These are phyloP conservation scores for Umbelopsis vinacea DNA, from an alignment of 192 early-diverging fungal genomes.

Conservation along the genomic window DNA sequence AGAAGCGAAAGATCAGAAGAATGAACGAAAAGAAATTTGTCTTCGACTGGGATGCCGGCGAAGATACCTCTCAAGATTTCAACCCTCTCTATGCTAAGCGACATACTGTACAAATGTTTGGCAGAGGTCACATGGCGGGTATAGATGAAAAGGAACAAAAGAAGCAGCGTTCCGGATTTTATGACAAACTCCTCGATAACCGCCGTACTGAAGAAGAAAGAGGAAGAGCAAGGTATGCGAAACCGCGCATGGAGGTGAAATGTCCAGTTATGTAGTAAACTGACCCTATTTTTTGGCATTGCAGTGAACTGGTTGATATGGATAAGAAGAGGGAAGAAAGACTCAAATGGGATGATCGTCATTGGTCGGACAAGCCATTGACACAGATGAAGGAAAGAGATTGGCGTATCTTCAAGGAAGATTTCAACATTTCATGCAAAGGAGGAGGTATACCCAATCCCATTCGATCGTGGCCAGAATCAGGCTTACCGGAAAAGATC, in stretches of 20 bases:
- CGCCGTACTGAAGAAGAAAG: conserved; percentile 61
- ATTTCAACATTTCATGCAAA: conserved; percentile 94
- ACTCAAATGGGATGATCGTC: conserved; percentile 84
- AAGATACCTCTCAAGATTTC: conserved; percentile 94
- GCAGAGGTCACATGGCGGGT: conserved; percentile 85
- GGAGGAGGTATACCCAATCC: conserved; percentile 91
- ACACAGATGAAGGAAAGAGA: conserved; percentile 94
- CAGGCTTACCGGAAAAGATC: conserved; percentile 68
- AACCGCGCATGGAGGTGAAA: too few relatives aligned
- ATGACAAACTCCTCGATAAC: conserved; percentile 65
- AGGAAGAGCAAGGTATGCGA: conserved; percentile 52
- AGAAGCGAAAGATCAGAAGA: conserved; percentile 74
- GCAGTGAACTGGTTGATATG: conserved; percentile 60
- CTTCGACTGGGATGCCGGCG: conserved; percentile 96
- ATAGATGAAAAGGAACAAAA: conserved; percentile 82
- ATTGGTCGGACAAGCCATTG: conserved; percentile 94
- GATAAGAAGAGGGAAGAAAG: conserved; percentile 69
- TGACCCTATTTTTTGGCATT: too few relatives aligned
- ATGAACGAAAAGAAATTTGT: conserved; percentile 96
- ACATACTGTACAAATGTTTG: conserved; percentile 77
- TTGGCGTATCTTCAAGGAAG: conserved; percentile 99
- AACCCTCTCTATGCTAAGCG: conserved; percentile 88
- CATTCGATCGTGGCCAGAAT: conserved; percentile 88
- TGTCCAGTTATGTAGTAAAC: too few relatives aligned
- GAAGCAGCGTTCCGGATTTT: conserved; percentile 67